phyloP scores from a whole-genome alignment of 257 asterid species.

The Thymus mandschuricus region DNA sequence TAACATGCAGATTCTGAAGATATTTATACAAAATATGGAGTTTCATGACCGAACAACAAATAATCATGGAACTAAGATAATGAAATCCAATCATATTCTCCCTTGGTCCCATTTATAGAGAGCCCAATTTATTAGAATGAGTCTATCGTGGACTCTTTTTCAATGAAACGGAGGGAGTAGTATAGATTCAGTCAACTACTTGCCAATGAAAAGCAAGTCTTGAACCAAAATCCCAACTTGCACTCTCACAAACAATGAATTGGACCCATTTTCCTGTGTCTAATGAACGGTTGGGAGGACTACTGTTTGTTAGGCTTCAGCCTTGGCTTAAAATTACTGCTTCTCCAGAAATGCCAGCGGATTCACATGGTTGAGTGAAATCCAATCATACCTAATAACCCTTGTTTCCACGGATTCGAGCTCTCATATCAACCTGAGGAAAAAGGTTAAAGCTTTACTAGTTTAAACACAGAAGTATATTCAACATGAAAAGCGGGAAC shows the following conservation, averaged over 20 bases:
- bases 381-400: constrained; percentile 56
- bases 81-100: neutral
- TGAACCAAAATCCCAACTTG: neutral
- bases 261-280: neutral
- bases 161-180: too few relatives aligned
- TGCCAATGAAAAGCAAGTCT: neutral
- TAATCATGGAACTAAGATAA: neutral
- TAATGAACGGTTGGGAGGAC: neutral
- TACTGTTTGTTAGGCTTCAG: constrained; percentile 10
- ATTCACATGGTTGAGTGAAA: constrained; percentile 8
- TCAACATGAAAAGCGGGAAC: neutral
- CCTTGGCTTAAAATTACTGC: constrained; percentile 6
- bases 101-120: too few relatives aligned
- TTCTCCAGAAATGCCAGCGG: neutral
- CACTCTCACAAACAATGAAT: neutral
- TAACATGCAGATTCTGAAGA: too few relatives aligned
- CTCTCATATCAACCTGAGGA: constrained; percentile 91
- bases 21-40: neutral
- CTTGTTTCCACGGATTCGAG: constrained; percentile 94
- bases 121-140: too few relatives aligned
- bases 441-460: neutral
- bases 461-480: neutral
- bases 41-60: neutral
- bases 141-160: too few relatives aligned
- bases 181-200: neutral